A percentile compares a stretch with the other conserved stretches of the same genome.
Conservation (phyloP, 1,139 yeast species). For the Suhomyces yuchorum region DNA sequence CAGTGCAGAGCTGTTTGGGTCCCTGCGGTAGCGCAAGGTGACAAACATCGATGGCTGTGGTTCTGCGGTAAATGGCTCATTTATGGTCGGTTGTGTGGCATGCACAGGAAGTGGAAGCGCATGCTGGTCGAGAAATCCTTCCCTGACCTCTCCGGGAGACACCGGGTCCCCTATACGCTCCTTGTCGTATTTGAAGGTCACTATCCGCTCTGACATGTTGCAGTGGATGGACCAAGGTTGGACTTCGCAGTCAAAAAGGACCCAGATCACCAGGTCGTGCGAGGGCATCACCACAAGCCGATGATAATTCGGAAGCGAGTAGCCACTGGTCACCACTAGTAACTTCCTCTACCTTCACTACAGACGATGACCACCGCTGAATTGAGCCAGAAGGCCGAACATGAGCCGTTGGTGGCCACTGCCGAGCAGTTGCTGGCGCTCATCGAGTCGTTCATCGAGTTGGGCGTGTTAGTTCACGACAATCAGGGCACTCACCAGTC, state of each 20-base stretch:
- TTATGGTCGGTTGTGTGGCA: not conserved
- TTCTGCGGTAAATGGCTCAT: not conserved
- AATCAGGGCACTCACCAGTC: slow-evolving; percentile 75
- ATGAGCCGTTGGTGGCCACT: slow-evolving; percentile 49
- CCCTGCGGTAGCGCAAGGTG: slow-evolving; percentile 9
- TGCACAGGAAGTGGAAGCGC: not conserved
- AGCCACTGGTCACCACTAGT: too few species aligned
- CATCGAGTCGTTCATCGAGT: slow-evolving; percentile 83
- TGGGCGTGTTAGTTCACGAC: slow-evolving; percentile 91
- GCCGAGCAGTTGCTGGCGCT: slow-evolving; percentile 66
- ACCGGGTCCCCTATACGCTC: slow-evolving; percentile 1
- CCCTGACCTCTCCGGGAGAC: not conserved
- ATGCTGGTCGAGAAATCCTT: not conserved
- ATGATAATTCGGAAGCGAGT: not conserved
- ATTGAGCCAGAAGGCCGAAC: slow-evolving; percentile 27
- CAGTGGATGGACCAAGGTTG: not conserved
- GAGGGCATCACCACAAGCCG: not conserved
- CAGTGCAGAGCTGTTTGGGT: not conserved
- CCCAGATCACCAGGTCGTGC: slow-evolving; percentile 8
- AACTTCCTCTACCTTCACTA: not conserved
- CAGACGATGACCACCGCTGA: slow-evolving; percentile 41
- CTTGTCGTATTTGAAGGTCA: slow-evolving; percentile 13
- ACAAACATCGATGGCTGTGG: slow-evolving; percentile 9
- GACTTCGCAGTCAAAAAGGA: slow-evolving; percentile 11
- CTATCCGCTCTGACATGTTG: slow-evolving; percentile 6